Base-by-base conservation (phyloP, 371 early-diverging fungal genomes). In the Mortierella sp. region DNA sequence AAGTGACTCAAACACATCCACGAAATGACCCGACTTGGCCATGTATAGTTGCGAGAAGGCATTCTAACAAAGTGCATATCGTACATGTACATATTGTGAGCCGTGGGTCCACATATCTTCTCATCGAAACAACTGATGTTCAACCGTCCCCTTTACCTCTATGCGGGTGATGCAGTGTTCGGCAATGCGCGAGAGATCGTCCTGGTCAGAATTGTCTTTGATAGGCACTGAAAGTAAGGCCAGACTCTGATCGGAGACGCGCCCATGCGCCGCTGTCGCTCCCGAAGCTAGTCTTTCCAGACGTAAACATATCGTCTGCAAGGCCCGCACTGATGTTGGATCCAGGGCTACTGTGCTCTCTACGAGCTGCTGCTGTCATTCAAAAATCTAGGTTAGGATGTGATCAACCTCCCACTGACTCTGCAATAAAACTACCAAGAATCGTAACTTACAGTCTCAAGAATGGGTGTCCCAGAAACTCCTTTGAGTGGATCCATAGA, bases 111-210 rank as follows among this genome's bases (percentile, higher is more conserved):
- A n/a, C n/a, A n/a, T n/a, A n/a, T n/a, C n/a, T n/a, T n/a, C n/a
- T n/a, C n/a, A n/a, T n/a, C n/a, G n/a, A n/a, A n/a, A 12, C 14
- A 9, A 8, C 23, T 41, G 21, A 44, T 3, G 3, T 21, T 15
- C 24, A 48, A 54, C 26, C 28, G 49, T 39, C n/a, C 44, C 3
- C 41, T 12, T 37, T 39, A 54, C 49, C 81, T 90, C 90, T 41
- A 89, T 83, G 44, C 89, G 79, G 3, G 84, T 80, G 26, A 90
- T 82, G 56, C 85, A 83, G 54, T 85, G 86, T 56, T 89, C 89
- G 56, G 86, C 84, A 39, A 90, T 75, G 11, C 72, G 50, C 39
- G 85, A 47, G 8, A 90, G 73, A 34, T 89, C 89, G 32, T 83
- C 84, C 67, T 89, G 89, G 14, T 83, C 80, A 11, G 86, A 85